Evolutionary conservation across 352 stramenopile genomes (phyloP).

Genomic region (Aphanomyces invadans): DNA sequence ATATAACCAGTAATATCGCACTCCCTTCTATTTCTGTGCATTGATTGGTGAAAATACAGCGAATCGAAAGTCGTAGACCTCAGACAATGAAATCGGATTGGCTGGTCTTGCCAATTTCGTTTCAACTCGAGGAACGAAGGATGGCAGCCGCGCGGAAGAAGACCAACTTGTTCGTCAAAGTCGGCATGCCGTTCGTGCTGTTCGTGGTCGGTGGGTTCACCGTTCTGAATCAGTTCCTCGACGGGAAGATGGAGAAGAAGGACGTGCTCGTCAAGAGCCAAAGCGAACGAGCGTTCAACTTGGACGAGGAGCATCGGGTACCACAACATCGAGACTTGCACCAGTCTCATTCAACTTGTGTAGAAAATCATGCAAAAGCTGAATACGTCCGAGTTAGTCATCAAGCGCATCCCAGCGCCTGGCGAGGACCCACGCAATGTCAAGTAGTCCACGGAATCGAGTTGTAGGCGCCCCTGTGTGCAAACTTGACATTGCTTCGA

Average conservation of each 20-base stretch:
- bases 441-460: too few relatives aligned
- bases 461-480: too few relatives aligned
- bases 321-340: not conserved
- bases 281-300: constrained; percentile 65
- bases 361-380: constrained; percentile 84
- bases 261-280: constrained; percentile 80
- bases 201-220: constrained; percentile 76
- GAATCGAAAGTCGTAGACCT: not conserved
- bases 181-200: constrained; percentile 68
- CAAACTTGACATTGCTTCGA: too few relatives aligned
- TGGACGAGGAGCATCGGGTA: constrained; percentile 84
- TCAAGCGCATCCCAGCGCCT: constrained; percentile 71
- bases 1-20: not conserved
- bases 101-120: too few relatives aligned
- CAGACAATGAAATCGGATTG: not conserved
- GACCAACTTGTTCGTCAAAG: constrained; percentile 53
- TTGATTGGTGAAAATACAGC: not conserved
- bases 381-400: constrained; percentile 68
- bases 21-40: not conserved
- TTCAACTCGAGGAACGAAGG: too few relatives aligned
- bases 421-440: constrained; percentile 30
- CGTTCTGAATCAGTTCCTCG: constrained; percentile 74
- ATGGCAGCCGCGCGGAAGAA: constrained; percentile 27
- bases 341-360: not conserved
- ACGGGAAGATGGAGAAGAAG: constrained; percentile 71